phyloP scores from a whole-genome alignment of 805 yeast genomes.

The Peterozyma xylosa region DNA sequence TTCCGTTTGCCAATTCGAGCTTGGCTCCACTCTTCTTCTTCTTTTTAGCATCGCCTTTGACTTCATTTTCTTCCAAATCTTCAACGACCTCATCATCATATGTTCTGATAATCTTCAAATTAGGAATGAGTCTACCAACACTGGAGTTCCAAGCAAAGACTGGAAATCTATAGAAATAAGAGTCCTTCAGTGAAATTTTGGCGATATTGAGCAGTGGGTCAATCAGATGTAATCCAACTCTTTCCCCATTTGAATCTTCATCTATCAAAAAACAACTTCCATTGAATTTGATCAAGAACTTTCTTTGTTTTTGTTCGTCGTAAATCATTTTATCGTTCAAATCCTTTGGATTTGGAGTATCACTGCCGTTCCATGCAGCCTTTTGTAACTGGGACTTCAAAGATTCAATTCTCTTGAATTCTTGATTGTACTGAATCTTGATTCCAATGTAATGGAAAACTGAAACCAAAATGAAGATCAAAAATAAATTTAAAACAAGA shows the following conservation, averaged over 20 bases:
- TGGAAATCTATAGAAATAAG: slow-evolving; percentile 35
- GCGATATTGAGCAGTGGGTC: slow-evolving; percentile 22
- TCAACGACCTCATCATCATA: slow-evolving; percentile 9
- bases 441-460: slow-evolving; percentile 52
- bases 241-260: slow-evolving; percentile 21
- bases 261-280: slow-evolving; percentile 51
- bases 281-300: slow-evolving; percentile 46
- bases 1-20: slow-evolving; percentile 53
- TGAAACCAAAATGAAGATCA: slow-evolving; percentile 44
- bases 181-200: slow-evolving; percentile 32
- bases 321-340: neutral
- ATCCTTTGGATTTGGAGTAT: neutral
- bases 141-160: slow-evolving; percentile 34
- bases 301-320: slow-evolving; percentile 25
- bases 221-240: slow-evolving; percentile 25
- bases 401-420: slow-evolving; percentile 44
- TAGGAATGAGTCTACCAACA: slow-evolving; percentile 27
- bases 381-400: slow-evolving; percentile 44
- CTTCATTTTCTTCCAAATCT: slow-evolving; percentile 6
- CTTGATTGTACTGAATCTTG: slow-evolving; percentile 46
- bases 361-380: slow-evolving; percentile 41
- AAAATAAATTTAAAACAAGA: slow-evolving; percentile 36
- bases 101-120: neutral
- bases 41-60: slow-evolving; percentile 20
- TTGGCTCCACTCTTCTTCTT: slow-evolving; percentile 32